phyloP scores from a whole-genome alignment of 768 basidiomycete genomes.

The Lentinus tigrinus region DNA sequence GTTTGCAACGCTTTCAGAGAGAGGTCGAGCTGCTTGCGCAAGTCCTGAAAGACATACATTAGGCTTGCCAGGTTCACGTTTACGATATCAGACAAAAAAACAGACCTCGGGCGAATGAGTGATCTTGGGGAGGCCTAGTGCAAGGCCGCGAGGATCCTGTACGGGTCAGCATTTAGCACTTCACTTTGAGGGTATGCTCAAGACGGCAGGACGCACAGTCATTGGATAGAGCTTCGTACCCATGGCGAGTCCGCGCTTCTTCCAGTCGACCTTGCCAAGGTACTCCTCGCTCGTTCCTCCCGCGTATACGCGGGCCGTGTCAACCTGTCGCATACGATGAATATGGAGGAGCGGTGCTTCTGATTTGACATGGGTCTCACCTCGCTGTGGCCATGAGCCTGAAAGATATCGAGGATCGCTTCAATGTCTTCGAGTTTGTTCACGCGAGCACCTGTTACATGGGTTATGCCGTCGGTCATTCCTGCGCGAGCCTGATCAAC shows the following conservation, averaged over 20 bases:
- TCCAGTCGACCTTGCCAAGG: conserved; percentile 51
- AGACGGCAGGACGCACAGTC: conserved; percentile 29
- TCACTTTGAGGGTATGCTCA: neutral
- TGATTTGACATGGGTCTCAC: conserved; percentile 17
- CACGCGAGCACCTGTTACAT: conserved; percentile 38
- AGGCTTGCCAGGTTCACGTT: neutral
- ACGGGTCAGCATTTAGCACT: neutral
- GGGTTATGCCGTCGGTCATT: neutral
- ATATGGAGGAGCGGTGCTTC: neutral
- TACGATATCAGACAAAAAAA: no score
- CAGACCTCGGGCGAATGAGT: conserved; percentile 26
- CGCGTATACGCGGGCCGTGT: conserved; percentile 28
- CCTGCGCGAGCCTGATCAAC: neutral
- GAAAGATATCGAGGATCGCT: conserved; percentile 52
- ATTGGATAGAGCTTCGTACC: conserved; percentile 60
- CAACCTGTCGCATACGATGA: conserved; percentile 19
- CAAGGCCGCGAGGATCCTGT: neutral
- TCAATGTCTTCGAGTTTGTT: conserved; percentile 46
- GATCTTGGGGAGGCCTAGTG: conserved; percentile 1
- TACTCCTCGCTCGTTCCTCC: conserved; percentile 35
- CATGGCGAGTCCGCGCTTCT: conserved; percentile 49
- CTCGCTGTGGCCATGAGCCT: conserved; percentile 55
- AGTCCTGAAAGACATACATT: neutral
- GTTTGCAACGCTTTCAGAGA: conserved; percentile 45
- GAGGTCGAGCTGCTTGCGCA: conserved; percentile 13